Conservation (phyloP, 1,284 basidiomycete species). For the Pholiota adiposa region DNA sequence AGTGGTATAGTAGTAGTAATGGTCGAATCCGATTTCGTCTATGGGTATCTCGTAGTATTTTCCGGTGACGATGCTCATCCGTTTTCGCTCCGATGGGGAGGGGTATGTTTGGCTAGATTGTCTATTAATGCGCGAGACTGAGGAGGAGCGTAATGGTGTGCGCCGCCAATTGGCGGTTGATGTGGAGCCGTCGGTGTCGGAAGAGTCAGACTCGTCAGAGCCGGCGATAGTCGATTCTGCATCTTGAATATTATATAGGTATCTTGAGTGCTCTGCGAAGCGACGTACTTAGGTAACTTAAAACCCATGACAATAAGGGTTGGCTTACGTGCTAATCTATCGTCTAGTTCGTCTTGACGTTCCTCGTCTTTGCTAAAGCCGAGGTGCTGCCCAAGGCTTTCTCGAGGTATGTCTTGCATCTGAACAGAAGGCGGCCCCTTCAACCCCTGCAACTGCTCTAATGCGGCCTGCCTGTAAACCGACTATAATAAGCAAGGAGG, state of each 20-base stretch:
- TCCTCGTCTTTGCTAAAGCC: conserved; percentile 54
- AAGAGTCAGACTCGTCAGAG: conserved; percentile 45
- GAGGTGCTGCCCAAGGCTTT: conserved; percentile 67
- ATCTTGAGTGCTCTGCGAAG: conserved; percentile 56
- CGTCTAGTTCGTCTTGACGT: conserved; percentile 62
- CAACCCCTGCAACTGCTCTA: conserved; percentile 81
- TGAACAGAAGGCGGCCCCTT: conserved; percentile 86
- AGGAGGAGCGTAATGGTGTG: conserved; percentile 21
- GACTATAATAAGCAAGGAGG: neutral
- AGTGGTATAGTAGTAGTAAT: conserved; percentile 1
- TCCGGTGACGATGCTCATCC: conserved; percentile 13
- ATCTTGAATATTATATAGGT: conserved; percentile 65
- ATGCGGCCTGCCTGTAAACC: conserved; percentile 59
- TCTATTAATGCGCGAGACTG: conserved; percentile 19
- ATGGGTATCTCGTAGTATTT: conserved; percentile 13
- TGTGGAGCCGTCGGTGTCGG: conserved; percentile 56
- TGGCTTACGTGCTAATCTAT: conserved; percentile 67
- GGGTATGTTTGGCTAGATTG: conserved; percentile 17
- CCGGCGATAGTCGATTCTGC: conserved; percentile 47
- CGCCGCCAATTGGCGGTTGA: conserved; percentile 41
- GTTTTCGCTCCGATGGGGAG: conserved; percentile 23
- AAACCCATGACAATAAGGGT: neutral
- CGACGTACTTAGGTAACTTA: neutral
- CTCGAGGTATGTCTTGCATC: conserved; percentile 83
- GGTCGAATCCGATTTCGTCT: conserved; percentile 7